These are phyloP conservation scores for Starmerella powellii DNA, from an alignment of 805 yeast species.

Conservation along the genomic window DNA sequence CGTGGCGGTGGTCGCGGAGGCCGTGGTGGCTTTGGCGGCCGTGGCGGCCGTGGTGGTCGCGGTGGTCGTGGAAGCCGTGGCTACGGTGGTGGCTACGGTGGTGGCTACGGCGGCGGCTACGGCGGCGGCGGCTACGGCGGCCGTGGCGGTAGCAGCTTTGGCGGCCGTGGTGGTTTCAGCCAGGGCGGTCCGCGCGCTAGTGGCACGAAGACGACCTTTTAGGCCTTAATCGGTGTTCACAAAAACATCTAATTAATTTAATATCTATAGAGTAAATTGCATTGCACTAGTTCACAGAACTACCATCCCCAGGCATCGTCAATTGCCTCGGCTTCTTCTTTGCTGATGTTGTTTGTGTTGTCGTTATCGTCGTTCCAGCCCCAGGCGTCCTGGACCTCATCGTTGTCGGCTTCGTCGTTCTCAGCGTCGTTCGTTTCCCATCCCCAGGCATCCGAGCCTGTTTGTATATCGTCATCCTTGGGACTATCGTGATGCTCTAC, in stretches of 20 bases:
- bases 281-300: too few species aligned
- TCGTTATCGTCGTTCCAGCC: slow-evolving; percentile 15
- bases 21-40: slow-evolving; percentile 40
- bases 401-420: slow-evolving; percentile 6
- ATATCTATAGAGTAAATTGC: background rate
- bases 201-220: slow-evolving; percentile 10
- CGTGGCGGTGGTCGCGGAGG: slow-evolving; percentile 54
- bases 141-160: slow-evolving; percentile 4
- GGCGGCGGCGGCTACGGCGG: slow-evolving; percentile 13
- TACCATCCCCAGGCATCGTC: slow-evolving; percentile 27
- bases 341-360: slow-evolving; percentile 2
- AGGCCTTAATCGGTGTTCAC: background rate
- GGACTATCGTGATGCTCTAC: background rate
- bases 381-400: too few species aligned
- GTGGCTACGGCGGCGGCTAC: slow-evolving; percentile 10
- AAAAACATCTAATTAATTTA: background rate
- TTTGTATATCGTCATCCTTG: background rate
- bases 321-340: slow-evolving; percentile 23
- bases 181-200: background rate
- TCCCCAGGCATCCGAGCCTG: background rate
- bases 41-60: slow-evolving; percentile 30
- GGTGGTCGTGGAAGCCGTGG: slow-evolving; percentile 21
- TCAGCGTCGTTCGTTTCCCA: background rate
- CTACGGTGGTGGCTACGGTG: slow-evolving; percentile 10
- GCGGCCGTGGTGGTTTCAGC: slow-evolving; percentile 1